Evolutionary conservation across 192 early-diverging fungal genomes (phyloP), one percentile per base, ranked within the genome.

Genomic region (Coemansia sp.): DNA sequence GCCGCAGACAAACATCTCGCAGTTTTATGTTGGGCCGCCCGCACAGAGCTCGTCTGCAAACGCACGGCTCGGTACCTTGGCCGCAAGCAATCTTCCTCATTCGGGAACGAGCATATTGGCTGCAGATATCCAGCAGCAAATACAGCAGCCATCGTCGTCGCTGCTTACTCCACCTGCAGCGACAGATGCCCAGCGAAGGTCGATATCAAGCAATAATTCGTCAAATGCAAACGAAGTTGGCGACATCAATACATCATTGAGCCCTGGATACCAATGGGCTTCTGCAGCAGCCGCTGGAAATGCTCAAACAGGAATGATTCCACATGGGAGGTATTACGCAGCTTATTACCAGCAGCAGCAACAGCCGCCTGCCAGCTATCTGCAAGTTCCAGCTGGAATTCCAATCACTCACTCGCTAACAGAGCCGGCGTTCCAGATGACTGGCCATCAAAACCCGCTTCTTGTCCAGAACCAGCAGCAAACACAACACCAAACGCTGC

Each of bases 391-490:
- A 20, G 58, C 64, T n/a, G 73, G 74, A 12, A 57, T 29, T 9
- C 74, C 79, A 1, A 71, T 81, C 21, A 49, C 73, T 16, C 79
- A 75, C 52, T 59, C 73, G 31, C 42, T 70, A 31, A 81, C 74
- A 13, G 70, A 81, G 26, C 73, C 79, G 12, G 58, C 31, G 25
- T 57, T 57, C 55, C 55, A 30, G 7, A 7, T 34, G 31, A 34
- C 30, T 2, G n/a, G 30, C 16, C 55, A 57, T 13, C 28, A 57
- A 15, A 59, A 34, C 35, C 43, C 43, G 28, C 33, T 58, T 12
- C 60, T 69, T 42, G 42, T 30, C 10, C 42, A 59, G 15, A 43
- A 53, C 16, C 59, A 63, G 34, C 70, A 61, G n/a, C 21, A 40
- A 15, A 51, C 51, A n/a, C 39, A 61, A 35, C 31, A 15, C 37